phyloP scores from a whole-genome alignment of 176 grass and related monocot genomes.

The Carex scoparia region DNA sequence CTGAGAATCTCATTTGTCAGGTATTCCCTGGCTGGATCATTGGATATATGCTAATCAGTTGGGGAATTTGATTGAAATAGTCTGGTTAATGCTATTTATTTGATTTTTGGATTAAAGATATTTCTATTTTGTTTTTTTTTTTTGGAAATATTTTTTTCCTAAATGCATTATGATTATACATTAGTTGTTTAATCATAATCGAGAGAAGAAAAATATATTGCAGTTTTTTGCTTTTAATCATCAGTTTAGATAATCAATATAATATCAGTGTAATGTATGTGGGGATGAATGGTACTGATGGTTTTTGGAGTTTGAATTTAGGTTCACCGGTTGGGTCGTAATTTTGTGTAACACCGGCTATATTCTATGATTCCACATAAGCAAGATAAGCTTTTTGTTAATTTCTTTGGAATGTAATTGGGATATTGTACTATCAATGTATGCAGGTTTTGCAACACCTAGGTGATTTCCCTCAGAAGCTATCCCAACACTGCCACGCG shows the following conservation, averaged over 20 bases:
- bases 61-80: neutral
- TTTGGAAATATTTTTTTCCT: neutral
- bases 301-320: neutral
- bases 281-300: neutral
- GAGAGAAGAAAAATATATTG: neutral
- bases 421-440: neutral
- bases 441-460: slow-evolving; percentile 93
- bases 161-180: neutral
- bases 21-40: slow-evolving; percentile 29
- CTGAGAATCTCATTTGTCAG: slow-evolving; percentile 94
- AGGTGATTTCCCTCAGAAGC: slow-evolving; percentile 94
- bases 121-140: slow-evolving; percentile 21
- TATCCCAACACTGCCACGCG: slow-evolving; percentile 89
- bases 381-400: neutral
- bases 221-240: neutral
- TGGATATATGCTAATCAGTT: neutral
- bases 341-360: neutral
- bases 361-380: neutral
- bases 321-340: neutral
- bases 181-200: neutral
- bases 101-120: slow-evolving; percentile 7
- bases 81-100: neutral
- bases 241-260: neutral
- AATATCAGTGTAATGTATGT: neutral
- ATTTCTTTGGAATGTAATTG: slow-evolving; percentile 2